Conservation (phyloP, 139 green algal species). For the Mychonastes homosphaera region DNA sequence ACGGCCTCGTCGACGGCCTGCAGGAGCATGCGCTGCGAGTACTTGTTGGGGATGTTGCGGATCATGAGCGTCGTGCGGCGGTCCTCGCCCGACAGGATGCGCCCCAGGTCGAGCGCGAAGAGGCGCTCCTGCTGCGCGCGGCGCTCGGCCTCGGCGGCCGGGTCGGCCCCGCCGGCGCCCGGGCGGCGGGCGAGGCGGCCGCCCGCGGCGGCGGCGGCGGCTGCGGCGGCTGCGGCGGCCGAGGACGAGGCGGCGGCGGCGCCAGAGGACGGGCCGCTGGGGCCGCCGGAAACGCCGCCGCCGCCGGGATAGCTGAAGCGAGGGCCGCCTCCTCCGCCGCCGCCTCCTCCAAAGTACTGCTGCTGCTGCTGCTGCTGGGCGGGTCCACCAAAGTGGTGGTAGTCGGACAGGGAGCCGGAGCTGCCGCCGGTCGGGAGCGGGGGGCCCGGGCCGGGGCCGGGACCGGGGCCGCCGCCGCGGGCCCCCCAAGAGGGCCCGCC, state of each 20-base stretch:
- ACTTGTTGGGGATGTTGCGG: slow-evolving; percentile 99
- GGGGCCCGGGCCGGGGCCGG: slow-evolving; percentile 2
- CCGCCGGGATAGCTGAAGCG: slow-evolving; percentile 1
- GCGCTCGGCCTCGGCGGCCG: slow-evolving; percentile 61
- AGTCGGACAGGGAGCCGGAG: slow-evolving; percentile 1
- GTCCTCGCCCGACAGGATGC: slow-evolving; percentile 62
- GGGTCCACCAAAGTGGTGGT: background rate
- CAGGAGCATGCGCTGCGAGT: slow-evolving; percentile 99
- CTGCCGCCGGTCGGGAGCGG: slow-evolving; percentile 7
- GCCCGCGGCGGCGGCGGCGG: too few species aligned
- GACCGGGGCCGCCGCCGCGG: background rate
- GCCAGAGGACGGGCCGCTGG: background rate
- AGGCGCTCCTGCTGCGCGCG: slow-evolving; percentile 67
- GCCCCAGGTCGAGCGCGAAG: slow-evolving; percentile 72
- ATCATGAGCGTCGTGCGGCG: slow-evolving; percentile 95
- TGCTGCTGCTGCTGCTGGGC: too few species aligned
- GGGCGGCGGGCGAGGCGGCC: slow-evolving; percentile 59
- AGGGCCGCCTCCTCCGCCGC: background rate
- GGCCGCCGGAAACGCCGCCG: slow-evolving; percentile 1
- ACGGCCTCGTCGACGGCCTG: slow-evolving; percentile 5
- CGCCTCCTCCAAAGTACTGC: background rate
- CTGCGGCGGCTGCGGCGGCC: too few species aligned
- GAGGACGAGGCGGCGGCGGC: too few species aligned
- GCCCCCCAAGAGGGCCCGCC: slow-evolving; percentile 4
- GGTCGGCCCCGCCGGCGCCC: slow-evolving; percentile 58